These are phyloP conservation scores for Psilocybe tampanensis DNA, from an alignment of 768 basidiomycete species.

Conservation along the genomic window DNA sequence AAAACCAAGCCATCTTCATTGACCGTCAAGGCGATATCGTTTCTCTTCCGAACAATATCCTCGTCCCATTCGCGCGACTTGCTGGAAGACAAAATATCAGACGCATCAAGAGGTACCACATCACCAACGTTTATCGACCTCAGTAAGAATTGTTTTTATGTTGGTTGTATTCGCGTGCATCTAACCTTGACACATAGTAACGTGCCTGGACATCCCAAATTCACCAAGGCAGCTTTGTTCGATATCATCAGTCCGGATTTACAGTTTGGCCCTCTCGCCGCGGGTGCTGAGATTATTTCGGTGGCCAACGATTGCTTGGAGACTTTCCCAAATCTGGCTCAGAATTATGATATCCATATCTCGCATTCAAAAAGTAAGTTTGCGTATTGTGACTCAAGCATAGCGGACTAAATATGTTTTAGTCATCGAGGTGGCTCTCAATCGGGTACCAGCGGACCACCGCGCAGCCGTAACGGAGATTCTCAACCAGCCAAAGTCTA, in stretches of 20 bases:
- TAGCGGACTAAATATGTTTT: conserved; percentile 1
- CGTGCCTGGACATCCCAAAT: conserved; percentile 73
- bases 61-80: conserved; percentile 79
- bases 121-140: conserved; percentile 71
- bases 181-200: conserved; percentile 39
- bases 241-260: conserved; percentile 84
- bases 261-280: conserved; percentile 61
- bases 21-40: conserved; percentile 83
- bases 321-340: conserved; percentile 68
- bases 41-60: conserved; percentile 67
- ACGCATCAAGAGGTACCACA: conserved; percentile 84
- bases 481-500: conserved; percentile 60
- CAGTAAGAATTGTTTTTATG: conserved; percentile 44
- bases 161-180: neutral
- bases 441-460: conserved; percentile 59
- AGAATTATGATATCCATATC: conserved; percentile 74
- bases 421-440: conserved; percentile 72
- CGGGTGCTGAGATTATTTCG: conserved; percentile 74
- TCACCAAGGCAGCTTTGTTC: conserved; percentile 74
- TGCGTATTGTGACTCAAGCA: neutral
- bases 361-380: conserved; percentile 76
- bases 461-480: conserved; percentile 64
- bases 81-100: conserved; percentile 68
- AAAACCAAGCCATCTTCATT: conserved; percentile 70
- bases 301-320: conserved; percentile 68